Conservation (phyloP, 768 basidiomycete genomes). For the Daedaleopsis nitida region DNA sequence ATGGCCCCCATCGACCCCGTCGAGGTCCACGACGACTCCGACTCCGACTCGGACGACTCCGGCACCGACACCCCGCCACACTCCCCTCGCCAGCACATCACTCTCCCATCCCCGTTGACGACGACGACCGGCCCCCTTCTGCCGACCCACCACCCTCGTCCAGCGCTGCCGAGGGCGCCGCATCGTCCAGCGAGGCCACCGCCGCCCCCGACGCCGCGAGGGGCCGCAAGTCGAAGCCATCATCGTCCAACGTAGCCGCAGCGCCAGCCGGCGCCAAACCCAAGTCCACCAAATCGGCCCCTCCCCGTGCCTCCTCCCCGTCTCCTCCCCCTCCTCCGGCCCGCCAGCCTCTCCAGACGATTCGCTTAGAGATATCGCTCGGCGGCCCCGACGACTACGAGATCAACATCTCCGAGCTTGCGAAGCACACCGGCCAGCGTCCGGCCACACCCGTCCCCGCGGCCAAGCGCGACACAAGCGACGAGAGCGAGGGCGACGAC, state of each 20-base stretch:
- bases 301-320: constrained; percentile 56
- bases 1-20: constrained; percentile 11
- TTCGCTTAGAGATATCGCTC: constrained; percentile 67
- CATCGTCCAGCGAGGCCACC: constrained; percentile 15
- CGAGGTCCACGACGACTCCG: constrained; percentile 2
- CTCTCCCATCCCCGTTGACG: constrained; percentile 23
- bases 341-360: constrained; percentile 56
- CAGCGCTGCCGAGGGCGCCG: neutral
- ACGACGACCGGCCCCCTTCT: constrained; percentile 8
- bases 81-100: constrained; percentile 25
- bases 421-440: constrained; percentile 68
- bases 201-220: constrained; percentile 14
- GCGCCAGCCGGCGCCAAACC: constrained; percentile 44
- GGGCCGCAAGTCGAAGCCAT: constrained; percentile 26
- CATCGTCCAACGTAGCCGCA: constrained; percentile 27
- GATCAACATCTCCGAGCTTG: constrained; percentile 59
- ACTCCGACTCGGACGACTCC: constrained; percentile 1
- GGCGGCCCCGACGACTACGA: constrained; percentile 78
- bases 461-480: constrained; percentile 42
- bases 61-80: constrained; percentile 14
- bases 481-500: constrained; percentile 36
- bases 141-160: constrained; percentile 11
- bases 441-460: constrained; percentile 54
- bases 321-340: constrained; percentile 52
- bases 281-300: constrained; percentile 48